Base-by-base conservation (phyloP, 257 asterid genomes). In the Marsdenia floribunda region DNA sequence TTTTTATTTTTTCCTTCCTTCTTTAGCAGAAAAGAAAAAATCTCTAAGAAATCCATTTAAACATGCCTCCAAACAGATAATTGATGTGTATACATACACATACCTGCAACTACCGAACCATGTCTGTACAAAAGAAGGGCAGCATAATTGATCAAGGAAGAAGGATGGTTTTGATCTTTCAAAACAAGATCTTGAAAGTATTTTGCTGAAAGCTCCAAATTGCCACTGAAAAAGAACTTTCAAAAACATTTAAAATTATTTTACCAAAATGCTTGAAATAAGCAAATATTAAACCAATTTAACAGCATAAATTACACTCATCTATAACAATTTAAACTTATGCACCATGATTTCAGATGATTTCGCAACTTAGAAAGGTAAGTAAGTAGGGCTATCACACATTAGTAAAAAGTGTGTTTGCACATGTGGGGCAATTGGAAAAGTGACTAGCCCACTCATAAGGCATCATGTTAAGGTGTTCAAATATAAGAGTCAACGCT, bases 121-220 rank as follows among this genome's bases (percentile, higher is more conserved):
- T 84, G 78, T 87, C 82, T 90, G 81, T 89, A 87, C 80, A 92
- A 85, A 77, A 90, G 94, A 73, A 90, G 77, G 80, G 99, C 91
- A 68, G 96, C 91, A 84, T 90, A 95, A 86, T 92, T 95, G 80
- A 84, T 83, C 79, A 95, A 86, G 73, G 99, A 92, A 12, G 96
- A 90, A 50, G 99, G 98, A 80, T 92, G 99, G 73, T 95, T 89
- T 73, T 89, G 99, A 83, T 92, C 99, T 87, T 90, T 90, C 78
- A 95, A 75, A 77, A 90, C 85, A 81, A 95, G 79, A 75, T 84
- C 90, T 73, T 90, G 98, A 81, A 90, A 89, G 83, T 92, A 90
- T 86, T 88, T 89, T 67, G 88, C 93, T 54, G 99, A 88, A 81
- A 85, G 91, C 82, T 95, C 98, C 82, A 89, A 77, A 80, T 83